A percentile compares a stretch with the other conserved stretches of the same genome.
phyloP scores from a whole-genome alignment of 139 green algal genomes.

The Dunaliella primolecta region DNA sequence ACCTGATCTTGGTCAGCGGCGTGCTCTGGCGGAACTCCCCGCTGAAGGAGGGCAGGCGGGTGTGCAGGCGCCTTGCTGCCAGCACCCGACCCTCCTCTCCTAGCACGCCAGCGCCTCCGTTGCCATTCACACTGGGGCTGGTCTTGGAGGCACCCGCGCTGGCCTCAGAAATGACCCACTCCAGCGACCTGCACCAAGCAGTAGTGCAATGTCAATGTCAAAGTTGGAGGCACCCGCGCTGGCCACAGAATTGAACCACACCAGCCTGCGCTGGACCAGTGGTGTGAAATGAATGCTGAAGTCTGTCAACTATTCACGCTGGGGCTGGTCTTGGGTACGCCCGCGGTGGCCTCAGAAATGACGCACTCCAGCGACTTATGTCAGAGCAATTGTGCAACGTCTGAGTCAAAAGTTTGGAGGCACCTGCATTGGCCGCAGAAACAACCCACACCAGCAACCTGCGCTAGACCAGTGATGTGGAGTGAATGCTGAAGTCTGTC shows the following conservation, averaged over 20 bases:
- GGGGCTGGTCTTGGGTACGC: slow-evolving; percentile 11
- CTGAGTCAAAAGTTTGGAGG: too few relatives aligned
- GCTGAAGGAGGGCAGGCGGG: slow-evolving; percentile 87
- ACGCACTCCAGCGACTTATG: slow-evolving; percentile 70
- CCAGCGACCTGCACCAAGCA: slow-evolving; percentile 59
- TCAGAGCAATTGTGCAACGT: too few relatives aligned
- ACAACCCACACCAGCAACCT: too few relatives aligned
- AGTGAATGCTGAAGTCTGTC: too few relatives aligned
- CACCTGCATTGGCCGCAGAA: too few relatives aligned
- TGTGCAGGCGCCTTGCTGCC: slow-evolving; percentile 66
- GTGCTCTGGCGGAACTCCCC: slow-evolving; percentile 79
- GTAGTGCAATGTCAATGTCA: too few relatives aligned
- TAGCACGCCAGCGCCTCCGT: neutral
- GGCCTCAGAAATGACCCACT: slow-evolving; percentile 69
- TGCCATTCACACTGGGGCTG: slow-evolving; percentile 7
- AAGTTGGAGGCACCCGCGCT: too few relatives aligned
- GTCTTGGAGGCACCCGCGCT: neutral
- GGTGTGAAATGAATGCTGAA: too few relatives aligned
- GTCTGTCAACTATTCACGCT: too few relatives aligned
- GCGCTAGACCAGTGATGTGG: too few relatives aligned
- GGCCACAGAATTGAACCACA: too few relatives aligned
- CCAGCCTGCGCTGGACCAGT: too few relatives aligned
- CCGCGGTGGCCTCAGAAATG: slow-evolving; percentile 41
- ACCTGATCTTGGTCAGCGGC: slow-evolving; percentile 94
- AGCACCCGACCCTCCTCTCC: slow-evolving; percentile 27